Conservation (phyloP, 2,329 filamentous ascomycete species). For the Lecanicillium sp. region DNA sequence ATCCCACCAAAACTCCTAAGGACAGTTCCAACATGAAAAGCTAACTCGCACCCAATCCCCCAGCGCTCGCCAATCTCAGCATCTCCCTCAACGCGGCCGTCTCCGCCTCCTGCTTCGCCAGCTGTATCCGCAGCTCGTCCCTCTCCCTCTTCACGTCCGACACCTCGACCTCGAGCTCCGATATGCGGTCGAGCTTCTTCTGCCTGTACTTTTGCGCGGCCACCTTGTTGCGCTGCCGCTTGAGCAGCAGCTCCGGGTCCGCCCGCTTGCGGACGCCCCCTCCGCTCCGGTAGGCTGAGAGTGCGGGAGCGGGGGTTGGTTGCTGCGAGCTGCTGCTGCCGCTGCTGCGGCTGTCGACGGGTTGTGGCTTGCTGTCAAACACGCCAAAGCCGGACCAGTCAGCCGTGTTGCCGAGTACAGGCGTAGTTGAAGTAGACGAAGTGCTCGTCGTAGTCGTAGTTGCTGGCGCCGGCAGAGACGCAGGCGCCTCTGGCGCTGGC, state of each 20-base stretch:
- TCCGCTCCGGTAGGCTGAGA: not conserved
- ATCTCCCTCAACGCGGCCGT: slow-evolving; percentile 45
- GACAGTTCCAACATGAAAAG: not conserved
- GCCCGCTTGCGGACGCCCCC: not conserved
- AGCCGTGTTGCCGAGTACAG: not conserved
- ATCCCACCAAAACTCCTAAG: slow-evolving; percentile 6
- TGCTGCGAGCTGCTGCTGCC: not conserved
- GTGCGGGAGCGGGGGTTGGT: not conserved
- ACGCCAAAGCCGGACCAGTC: slow-evolving; percentile 10
- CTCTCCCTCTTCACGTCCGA: slow-evolving; percentile 47
- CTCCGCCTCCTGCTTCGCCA: slow-evolving; percentile 55
- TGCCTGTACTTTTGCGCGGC: slow-evolving; percentile 59
- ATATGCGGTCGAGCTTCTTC: slow-evolving; percentile 55
- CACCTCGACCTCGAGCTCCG: slow-evolving; percentile 48
- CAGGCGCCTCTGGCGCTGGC: not conserved
- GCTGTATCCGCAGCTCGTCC: slow-evolving; percentile 48
- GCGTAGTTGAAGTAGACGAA: not conserved
- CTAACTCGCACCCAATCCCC: slow-evolving; percentile 5
- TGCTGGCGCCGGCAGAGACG: not conserved
- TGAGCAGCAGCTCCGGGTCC: slow-evolving; percentile 27
- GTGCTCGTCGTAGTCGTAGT: not conserved
- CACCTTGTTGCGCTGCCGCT: slow-evolving; percentile 56
- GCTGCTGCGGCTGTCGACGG: not conserved
- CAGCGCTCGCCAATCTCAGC: slow-evolving; percentile 10
- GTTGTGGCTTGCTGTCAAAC: slow-evolving; percentile 5